Base-by-base conservation (phyloP, 768 basidiomycete species). In the Suillus subalutaceus region DNA sequence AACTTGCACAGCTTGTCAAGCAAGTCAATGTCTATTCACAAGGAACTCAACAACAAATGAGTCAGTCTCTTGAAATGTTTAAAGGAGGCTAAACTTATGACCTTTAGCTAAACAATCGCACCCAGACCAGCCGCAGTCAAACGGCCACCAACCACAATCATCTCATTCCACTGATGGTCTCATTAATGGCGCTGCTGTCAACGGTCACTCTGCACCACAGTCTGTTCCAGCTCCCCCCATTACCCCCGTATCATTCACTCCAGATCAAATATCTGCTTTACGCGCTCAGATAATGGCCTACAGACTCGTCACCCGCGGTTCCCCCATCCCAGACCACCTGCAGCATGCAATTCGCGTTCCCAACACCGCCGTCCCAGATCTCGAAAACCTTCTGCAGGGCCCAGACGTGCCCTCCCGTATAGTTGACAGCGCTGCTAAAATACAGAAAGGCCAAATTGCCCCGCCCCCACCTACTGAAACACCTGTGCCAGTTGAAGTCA, bases 271-370 rank as follows among this genome's bases (percentile, higher is more conserved):
- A 57, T 82, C 80, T 65, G 85, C 90, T 12, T 84, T 95, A n/a
- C 86, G 91, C 16, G 88, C 90, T 0, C 93, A 95, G 70, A 94
- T 95, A 18, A 85, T 89, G 59, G 93, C 93, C 4, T 94, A 90
- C 80, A 92, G 90, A 72, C 83, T 88, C 68, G 81, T 95, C 69
- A 81, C 81, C 18, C 84, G 89, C 30, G 87, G 89, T 26, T 74
- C 87, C 9, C 86, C 91, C 18, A 82, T 93, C 50, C 90, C 92
- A 16, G 88, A 92, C 15, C 74, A 84, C 67, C 71, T 95, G 37
- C 91, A 90, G 67, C 87, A 89, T 63, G 88, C 90, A 15, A 87
- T 93, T 55, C 87, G 86, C 23, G 83, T 88, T 13, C 85, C 87
- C 59, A 89, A 87, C 70, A 83, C 82, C 35, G 85, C 86, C 64